Conservation (phyloP, 2,329 filamentous ascomycete species). For the Blastomyces parvus region DNA sequence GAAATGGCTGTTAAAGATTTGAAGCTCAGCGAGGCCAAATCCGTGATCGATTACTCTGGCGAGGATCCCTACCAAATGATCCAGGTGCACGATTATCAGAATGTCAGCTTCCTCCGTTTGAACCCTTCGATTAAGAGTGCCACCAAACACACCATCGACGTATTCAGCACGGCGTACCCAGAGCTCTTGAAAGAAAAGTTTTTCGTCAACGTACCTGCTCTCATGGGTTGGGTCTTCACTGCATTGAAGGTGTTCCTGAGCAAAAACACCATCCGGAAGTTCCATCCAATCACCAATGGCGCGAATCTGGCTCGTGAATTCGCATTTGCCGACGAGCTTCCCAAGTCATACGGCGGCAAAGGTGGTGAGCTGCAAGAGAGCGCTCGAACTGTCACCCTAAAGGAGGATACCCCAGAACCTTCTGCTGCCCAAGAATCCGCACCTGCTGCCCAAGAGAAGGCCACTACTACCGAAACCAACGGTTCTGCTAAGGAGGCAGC, state of each 20-base stretch:
- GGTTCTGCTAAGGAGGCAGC: conserved; percentile 17
- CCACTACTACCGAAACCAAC: conserved; percentile 10
- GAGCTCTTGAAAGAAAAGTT: conserved; percentile 86
- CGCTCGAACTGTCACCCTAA: conserved; percentile 25
- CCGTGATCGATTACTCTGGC: conserved; percentile 52
- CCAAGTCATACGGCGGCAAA: conserved; percentile 70
- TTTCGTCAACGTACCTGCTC: conserved; percentile 83
- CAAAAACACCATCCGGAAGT: conserved; percentile 65
- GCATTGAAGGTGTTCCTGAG: conserved; percentile 68
- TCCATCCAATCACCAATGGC: conserved; percentile 68
- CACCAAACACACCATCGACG: conserved; percentile 68
- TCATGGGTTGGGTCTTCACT: conserved; percentile 82
- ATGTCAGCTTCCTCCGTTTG: conserved; percentile 75
- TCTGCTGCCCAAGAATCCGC: conserved; percentile 12
- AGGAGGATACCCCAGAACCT: conserved; percentile 19
- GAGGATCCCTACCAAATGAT: conserved; percentile 80
- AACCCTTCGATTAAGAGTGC: conserved; percentile 67
- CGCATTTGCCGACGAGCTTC: conserved; percentile 55
- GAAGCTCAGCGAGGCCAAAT: conserved; percentile 58
- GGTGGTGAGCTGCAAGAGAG: conserved; percentile 42
- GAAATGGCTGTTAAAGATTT: conserved; percentile 72
- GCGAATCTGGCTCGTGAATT: conserved; percentile 56
- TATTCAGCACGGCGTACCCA: conserved; percentile 75
- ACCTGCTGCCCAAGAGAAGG: not conserved
- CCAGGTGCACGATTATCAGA: conserved; percentile 89